phyloP scores from a whole-genome alignment of 805 yeast genomes.

The Cyberlindnera americana region DNA sequence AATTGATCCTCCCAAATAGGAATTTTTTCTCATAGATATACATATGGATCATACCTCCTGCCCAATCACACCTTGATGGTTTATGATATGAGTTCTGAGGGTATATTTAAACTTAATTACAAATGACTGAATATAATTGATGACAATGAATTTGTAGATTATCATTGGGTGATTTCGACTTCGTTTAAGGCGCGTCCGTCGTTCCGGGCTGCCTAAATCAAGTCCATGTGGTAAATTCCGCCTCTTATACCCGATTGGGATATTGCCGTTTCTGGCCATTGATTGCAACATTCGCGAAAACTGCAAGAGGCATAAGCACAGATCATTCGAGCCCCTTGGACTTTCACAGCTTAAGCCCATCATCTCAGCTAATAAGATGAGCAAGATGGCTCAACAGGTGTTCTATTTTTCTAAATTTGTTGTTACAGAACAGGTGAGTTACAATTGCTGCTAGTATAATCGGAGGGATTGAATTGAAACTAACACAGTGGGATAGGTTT shows the following conservation, averaged over 20 bases:
- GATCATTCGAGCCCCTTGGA: too few relatives aligned
- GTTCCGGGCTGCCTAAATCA: too few relatives aligned
- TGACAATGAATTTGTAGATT: too few relatives aligned
- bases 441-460: neutral
- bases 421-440: conserved; percentile 51
- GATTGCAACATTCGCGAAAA: neutral
- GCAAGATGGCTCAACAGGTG: conserved; percentile 2
- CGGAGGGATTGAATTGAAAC: neutral
- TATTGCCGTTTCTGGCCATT: neutral
- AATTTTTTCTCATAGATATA: too few relatives aligned
- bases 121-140: too few relatives aligned
- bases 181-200: too few relatives aligned
- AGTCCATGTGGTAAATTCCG: too few relatives aligned
- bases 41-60: too few relatives aligned
- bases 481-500: conserved; percentile 11
- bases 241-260: neutral
- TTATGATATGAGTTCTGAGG: too few relatives aligned
- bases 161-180: too few relatives aligned
- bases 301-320: too few relatives aligned
- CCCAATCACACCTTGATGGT: conserved; percentile 9
- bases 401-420: conserved; percentile 49
- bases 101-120: too few relatives aligned
- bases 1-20: neutral
- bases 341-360: neutral
- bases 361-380: conserved; percentile 4